Conservation (phyloP, 768 basidiomycete species). For the Suillus sp. region DNA sequence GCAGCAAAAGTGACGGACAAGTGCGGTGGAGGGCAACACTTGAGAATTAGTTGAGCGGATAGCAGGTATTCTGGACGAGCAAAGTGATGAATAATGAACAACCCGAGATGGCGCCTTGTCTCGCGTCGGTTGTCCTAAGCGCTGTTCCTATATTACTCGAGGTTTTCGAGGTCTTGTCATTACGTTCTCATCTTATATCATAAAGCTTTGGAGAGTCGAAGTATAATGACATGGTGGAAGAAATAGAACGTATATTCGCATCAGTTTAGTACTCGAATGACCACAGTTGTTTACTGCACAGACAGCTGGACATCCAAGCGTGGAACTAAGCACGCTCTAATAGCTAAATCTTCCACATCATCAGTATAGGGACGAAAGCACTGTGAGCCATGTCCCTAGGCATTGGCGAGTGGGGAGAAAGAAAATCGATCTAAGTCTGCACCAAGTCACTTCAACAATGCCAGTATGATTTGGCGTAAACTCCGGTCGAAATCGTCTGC, state of each 20-base stretch:
- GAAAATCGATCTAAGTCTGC: neutral
- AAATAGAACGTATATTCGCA: constrained; percentile 34
- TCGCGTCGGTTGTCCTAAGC: too few species aligned
- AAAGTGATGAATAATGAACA: too few species aligned
- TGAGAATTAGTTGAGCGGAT: too few species aligned
- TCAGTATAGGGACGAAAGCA: constrained; percentile 84
- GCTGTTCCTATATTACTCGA: too few species aligned
- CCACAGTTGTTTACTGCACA: constrained; percentile 45
- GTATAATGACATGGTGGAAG: neutral
- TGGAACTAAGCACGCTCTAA: constrained; percentile 56
- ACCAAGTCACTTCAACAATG: neutral
- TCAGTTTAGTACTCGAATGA: constrained; percentile 79
- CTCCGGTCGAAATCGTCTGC: neutral
- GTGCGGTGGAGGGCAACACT: too few species aligned
- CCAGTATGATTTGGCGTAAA: neutral
- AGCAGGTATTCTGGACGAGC: too few species aligned
- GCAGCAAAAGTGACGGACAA: too few species aligned
- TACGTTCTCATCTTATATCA: too few species aligned
- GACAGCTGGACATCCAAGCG: constrained; percentile 68
- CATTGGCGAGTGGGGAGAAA: constrained; percentile 62
- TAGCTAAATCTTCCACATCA: constrained; percentile 62
- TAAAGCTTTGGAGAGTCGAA: too few species aligned
- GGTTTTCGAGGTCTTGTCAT: too few species aligned
- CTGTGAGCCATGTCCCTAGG: constrained; percentile 73
- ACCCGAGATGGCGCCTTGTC: too few species aligned